A percentile compares a stretch with the other conserved stretches of the same genome.
Evolutionary conservation across 1,284 basidiomycete genomes (phyloP).

Genomic region (Wallemia mellicola): DNA sequence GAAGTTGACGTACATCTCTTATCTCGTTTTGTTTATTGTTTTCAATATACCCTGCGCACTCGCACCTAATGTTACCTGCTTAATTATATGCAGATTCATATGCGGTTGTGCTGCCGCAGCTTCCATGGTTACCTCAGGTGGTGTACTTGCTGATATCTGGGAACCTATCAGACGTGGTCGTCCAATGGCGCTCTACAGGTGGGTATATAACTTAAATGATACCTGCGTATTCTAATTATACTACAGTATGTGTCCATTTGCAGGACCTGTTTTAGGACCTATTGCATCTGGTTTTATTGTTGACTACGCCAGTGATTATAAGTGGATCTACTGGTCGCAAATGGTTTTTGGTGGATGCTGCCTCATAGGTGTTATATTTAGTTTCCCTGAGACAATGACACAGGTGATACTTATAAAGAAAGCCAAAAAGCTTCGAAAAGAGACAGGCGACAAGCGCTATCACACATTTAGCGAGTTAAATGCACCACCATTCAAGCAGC

Average conservation of each 20-base stretch:
- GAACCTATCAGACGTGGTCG: background rate
- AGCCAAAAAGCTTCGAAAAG: background rate
- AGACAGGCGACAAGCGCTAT: constrained; percentile 4
- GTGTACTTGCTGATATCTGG: constrained; percentile 16
- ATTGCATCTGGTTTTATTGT: constrained; percentile 14
- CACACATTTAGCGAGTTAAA: background rate
- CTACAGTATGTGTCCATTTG: constrained; percentile 11
- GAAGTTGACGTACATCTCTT: constrained; percentile 16
- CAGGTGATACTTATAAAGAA: background rate
- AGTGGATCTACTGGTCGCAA: constrained; percentile 20
- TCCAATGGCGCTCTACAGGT: constrained; percentile 8
- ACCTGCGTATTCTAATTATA: no score
- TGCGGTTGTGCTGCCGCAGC: constrained; percentile 19
- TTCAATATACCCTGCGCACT: constrained; percentile 20
- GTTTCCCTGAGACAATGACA: background rate
- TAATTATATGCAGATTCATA: constrained; percentile 19
- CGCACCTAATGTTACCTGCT: constrained; percentile 17
- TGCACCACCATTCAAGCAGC: constrained; percentile 3
- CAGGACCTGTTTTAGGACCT: constrained; percentile 18
- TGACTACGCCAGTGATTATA: constrained; percentile 10
- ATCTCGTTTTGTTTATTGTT: constrained; percentile 17
- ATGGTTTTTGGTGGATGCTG: constrained; percentile 2
- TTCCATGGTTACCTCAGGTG: constrained; percentile 20
- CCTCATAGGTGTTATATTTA: background rate
- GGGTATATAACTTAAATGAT: no score